A percentile compares a stretch with the other conserved stretches of the same genome.
Conservation (phyloP, 345 rosid genomes). For the Aquilaria sinensis region DNA sequence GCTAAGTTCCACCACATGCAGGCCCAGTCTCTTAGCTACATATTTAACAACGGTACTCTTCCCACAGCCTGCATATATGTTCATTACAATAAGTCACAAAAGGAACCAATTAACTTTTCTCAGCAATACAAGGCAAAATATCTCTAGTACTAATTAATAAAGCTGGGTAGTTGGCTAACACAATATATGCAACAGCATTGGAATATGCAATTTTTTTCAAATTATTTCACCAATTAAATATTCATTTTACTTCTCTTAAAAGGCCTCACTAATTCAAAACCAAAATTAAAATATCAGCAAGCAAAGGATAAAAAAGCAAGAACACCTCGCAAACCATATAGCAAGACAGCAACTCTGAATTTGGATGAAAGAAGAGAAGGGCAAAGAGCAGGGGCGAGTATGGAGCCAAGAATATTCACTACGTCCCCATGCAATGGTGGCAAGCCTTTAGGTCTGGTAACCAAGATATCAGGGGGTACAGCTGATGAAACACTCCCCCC, state of each 20-base stretch:
- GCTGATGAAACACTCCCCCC: constrained; percentile 78
- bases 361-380: constrained; percentile 76
- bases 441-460: constrained; percentile 37
- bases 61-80: constrained; percentile 63
- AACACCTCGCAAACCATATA: constrained; percentile 69
- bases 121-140: too few relatives aligned
- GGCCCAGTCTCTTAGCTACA: constrained; percentile 66
- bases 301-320: constrained; percentile 16
- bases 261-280: constrained; percentile 4
- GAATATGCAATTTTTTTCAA: neutral
- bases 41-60: constrained; percentile 83
- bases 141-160: too few relatives aligned
- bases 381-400: constrained; percentile 78
- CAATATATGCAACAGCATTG: too few relatives aligned
- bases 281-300: neutral
- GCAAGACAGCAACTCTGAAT: constrained; percentile 83
- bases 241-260: neutral
- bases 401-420: constrained; percentile 63
- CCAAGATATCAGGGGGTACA: constrained; percentile 67
- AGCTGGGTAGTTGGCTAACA: too few relatives aligned
- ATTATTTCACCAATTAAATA: constrained; percentile 8
- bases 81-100: too few relatives aligned
- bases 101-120: too few relatives aligned
- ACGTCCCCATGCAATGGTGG: constrained; percentile 62
- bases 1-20: constrained; percentile 91